phyloP scores from a whole-genome alignment of 345 rosid species.

The Rhodomyrtus tomentosa region DNA sequence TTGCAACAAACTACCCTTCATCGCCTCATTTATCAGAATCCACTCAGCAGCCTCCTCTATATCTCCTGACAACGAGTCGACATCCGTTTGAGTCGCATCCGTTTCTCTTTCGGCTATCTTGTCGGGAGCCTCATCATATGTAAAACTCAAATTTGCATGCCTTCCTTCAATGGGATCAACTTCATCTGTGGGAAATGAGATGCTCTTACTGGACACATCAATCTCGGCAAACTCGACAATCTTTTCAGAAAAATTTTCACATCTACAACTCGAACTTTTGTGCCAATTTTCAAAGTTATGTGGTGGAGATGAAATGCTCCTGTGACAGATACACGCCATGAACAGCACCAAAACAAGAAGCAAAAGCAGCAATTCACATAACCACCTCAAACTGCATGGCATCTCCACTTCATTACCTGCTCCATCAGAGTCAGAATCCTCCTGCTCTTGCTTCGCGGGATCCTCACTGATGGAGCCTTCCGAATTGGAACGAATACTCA shows the following conservation, averaged over 20 bases:
- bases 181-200: background rate
- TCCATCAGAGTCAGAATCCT: background rate
- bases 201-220: background rate
- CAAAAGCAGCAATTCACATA: constrained; percentile 6
- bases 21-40: background rate
- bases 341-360: constrained; percentile 13
- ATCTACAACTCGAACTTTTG: background rate
- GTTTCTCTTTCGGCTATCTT: background rate
- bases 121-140: background rate
- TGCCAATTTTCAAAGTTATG: background rate
- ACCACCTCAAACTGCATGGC: constrained; percentile 11
- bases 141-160: background rate
- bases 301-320: background rate
- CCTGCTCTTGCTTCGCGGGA: background rate
- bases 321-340: constrained; percentile 15
- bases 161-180: background rate
- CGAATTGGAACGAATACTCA: background rate
- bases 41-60: background rate
- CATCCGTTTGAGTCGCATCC: background rate
- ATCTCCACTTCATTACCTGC: background rate
- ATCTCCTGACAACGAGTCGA: background rate
- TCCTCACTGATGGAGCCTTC: background rate
- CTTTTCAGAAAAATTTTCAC: background rate
- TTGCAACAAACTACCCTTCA: background rate
- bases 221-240: background rate